Evolutionary conservation across 345 rosid genomes (phyloP).

Genomic region (Ceriops tagal): DNA sequence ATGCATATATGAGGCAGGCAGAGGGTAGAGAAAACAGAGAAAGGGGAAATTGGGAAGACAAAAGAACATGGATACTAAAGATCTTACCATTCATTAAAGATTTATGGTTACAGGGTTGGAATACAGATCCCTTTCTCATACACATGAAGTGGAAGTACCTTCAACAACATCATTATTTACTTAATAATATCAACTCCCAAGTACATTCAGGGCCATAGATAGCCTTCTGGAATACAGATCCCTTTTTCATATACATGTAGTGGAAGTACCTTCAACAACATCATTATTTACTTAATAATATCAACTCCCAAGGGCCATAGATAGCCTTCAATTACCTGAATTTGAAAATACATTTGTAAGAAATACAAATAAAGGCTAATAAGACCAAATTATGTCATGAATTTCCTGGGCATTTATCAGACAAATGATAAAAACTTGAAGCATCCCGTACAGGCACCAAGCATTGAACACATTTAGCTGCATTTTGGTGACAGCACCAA

Average conservation of each 20-base stretch:
- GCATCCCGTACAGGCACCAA: background rate
- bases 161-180: background rate
- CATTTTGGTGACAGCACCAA: background rate
- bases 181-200: conserved; percentile 7
- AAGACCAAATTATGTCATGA: background rate
- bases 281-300: conserved; percentile 1
- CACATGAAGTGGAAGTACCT: background rate
- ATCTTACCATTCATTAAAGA: background rate
- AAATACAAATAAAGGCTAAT: background rate
- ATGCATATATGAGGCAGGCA: too few species aligned
- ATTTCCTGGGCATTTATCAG: background rate
- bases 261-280: background rate
- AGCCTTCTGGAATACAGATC: conserved; percentile 1
- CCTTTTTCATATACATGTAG: background rate
- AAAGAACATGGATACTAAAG: background rate
- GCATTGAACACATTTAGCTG: background rate
- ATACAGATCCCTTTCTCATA: background rate
- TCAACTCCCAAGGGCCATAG: conserved; percentile 4
- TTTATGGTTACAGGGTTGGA: background rate
- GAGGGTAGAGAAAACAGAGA: too few species aligned
- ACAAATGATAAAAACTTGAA: background rate
- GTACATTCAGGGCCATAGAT: background rate
- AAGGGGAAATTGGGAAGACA: too few species aligned
- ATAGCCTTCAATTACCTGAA: conserved; percentile 8
- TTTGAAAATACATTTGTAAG: background rate